phyloP scores from a whole-genome alignment of 2,329 filamentous ascomycete species.

The Colletotrichum sp. region DNA sequence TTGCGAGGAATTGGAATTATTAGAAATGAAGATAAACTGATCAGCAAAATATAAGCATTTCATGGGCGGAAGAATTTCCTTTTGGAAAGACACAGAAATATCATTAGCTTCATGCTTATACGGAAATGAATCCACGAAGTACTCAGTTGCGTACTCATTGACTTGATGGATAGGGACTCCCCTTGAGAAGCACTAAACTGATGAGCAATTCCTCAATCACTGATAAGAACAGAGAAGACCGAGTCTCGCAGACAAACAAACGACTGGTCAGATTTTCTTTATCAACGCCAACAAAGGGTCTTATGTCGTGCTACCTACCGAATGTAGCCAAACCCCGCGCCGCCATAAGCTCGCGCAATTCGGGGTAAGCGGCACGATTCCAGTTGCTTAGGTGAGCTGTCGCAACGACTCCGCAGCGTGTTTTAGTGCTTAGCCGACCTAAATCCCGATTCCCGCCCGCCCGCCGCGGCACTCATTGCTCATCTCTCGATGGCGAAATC shows the following conservation, averaged over 20 bases:
- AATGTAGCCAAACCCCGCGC: not conserved
- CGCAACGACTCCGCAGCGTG: not conserved
- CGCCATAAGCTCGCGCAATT: not conserved
- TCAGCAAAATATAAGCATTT: not conserved
- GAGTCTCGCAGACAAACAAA: not conserved
- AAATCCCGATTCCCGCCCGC: not conserved
- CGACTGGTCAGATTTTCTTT: not conserved
- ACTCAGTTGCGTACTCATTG: not conserved
- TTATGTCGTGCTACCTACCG: not conserved
- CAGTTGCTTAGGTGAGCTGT: not conserved
- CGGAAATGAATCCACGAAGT: accelerated
- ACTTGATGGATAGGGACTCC: not conserved
- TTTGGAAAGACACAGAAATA: not conserved
- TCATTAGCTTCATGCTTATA: not conserved
- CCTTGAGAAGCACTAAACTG: not conserved
- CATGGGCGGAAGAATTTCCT: not conserved
- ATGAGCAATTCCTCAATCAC: not conserved
- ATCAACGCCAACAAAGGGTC: not conserved
- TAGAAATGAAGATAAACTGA: not conserved
- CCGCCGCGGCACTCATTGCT: not conserved
- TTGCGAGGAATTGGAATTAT: not conserved
- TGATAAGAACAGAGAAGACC: not conserved
- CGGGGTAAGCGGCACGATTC: not conserved
- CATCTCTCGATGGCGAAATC: conserved; percentile 7
- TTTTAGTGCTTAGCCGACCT: not conserved